Evolutionary conservation across 2,329 filamentous ascomycete genomes (phyloP).

Genomic region (Calonectria montana): DNA sequence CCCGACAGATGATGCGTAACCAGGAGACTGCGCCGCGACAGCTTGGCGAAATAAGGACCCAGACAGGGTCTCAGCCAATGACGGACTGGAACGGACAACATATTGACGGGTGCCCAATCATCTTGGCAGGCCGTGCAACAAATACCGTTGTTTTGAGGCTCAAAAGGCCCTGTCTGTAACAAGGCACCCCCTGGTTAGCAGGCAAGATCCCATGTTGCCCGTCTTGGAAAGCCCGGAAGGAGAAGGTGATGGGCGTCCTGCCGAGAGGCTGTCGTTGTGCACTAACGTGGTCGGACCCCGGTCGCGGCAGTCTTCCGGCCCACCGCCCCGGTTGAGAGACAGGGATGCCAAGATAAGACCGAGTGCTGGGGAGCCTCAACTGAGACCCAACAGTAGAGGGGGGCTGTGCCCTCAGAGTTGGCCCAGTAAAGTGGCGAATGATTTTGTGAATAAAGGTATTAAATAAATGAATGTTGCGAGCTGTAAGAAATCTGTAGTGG

Average conservation of each 20-base stretch:
- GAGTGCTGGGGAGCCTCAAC: constrained; percentile 35
- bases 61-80: constrained; percentile 13
- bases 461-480: too few species aligned
- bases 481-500: too few species aligned
- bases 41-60: constrained; percentile 23
- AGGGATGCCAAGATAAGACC: constrained; percentile 35
- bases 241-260: constrained; percentile 11
- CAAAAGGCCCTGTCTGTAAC: constrained; percentile 1
- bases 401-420: constrained; percentile 8
- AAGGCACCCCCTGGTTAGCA: constrained; percentile 3
- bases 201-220: background rate
- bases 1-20: constrained; percentile 16
- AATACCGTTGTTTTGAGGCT: constrained; percentile 22
- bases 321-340: constrained; percentile 29
- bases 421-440: background rate
- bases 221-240: constrained; percentile 3
- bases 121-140: background rate
- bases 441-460: background rate
- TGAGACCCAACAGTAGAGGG: constrained; percentile 17
- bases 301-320: constrained; percentile 31
- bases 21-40: constrained; percentile 19
- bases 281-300: constrained; percentile 33
- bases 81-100: background rate
- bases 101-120: background rate
- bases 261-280: constrained; percentile 12